Conservation (phyloP, 2,329 filamentous ascomycete species). For the Conoideocrella luteorostrata region DNA sequence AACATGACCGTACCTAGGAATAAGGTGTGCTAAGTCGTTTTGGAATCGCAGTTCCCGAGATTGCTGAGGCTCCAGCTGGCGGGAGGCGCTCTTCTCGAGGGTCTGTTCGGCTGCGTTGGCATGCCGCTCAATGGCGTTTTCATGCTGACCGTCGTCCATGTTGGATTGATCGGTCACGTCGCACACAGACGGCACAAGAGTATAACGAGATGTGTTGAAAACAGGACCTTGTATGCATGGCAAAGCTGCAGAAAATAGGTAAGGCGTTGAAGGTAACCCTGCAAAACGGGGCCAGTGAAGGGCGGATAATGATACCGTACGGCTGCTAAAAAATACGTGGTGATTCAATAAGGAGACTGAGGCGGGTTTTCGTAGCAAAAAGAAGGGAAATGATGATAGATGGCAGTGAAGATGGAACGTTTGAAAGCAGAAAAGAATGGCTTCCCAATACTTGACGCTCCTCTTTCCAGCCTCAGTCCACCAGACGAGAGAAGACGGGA, state of each 20-base stretch:
- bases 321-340: too few relatives aligned
- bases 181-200: too few relatives aligned
- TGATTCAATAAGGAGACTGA: not conserved
- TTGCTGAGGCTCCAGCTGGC: not conserved
- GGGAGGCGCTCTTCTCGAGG: slow-evolving; percentile 10
- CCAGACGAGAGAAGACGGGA: too few relatives aligned
- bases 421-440: not conserved
- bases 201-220: too few relatives aligned
- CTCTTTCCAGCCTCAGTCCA: too few relatives aligned
- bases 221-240: not conserved
- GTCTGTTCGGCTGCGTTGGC: slow-evolving; percentile 21
- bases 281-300: too few relatives aligned
- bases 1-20: slow-evolving; percentile 33
- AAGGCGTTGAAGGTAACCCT: too few relatives aligned
- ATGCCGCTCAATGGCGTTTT: slow-evolving; percentile 30
- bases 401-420: too few relatives aligned
- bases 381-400: not conserved
- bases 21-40: slow-evolving; percentile 35
- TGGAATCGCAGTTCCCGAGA: slow-evolving; percentile 21
- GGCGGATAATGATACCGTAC: too few relatives aligned
- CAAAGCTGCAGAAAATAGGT: not conserved
- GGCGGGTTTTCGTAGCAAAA: not conserved
- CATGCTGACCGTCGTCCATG: slow-evolving; percentile 37
- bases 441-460: too few relatives aligned
- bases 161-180: too few relatives aligned